Conservation (phyloP, 176 grass and related monocot species). For the Oryza punctata region DNA sequence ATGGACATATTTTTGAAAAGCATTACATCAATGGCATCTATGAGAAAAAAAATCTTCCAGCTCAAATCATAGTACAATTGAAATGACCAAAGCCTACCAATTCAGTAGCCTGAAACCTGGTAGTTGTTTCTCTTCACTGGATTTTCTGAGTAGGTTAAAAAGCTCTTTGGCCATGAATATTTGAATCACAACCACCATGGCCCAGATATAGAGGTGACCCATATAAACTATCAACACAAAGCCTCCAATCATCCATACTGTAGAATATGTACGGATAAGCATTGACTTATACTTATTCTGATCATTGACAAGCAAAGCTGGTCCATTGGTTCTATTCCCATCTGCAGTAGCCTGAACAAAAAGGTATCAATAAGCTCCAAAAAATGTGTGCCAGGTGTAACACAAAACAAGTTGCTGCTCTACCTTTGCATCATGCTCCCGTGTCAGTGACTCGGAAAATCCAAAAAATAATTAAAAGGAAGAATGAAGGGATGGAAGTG, state of each 20-base stretch:
- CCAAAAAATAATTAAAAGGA: neutral
- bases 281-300: conserved; percentile 94
- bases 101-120: conserved; percentile 96
- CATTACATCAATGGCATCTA: neutral
- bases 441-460: neutral
- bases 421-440: neutral
- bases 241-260: conserved; percentile 91
- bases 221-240: conserved; percentile 80
- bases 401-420: conserved; percentile 1
- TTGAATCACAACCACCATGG: conserved; percentile 97
- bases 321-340: conserved; percentile 73
- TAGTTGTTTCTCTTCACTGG: conserved; percentile 87
- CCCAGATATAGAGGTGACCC: conserved; percentile 99
- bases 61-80: conserved; percentile 3
- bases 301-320: conserved; percentile 83
- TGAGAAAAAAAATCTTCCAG: neutral
- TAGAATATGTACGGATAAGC: conserved; percentile 97
- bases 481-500: neutral
- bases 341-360: conserved; percentile 61
- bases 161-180: conserved; percentile 96
- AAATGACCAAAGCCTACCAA: conserved; percentile 53
- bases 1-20: conserved; percentile 8
- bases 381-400: neutral
- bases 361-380: conserved; percentile 6
- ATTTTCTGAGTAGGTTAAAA: conserved; percentile 88